Evolutionary conservation across 768 basidiomycete species (phyloP), one percentile per base, ranked within the genome.

Genomic region (Kwoniella heveanensis): DNA sequence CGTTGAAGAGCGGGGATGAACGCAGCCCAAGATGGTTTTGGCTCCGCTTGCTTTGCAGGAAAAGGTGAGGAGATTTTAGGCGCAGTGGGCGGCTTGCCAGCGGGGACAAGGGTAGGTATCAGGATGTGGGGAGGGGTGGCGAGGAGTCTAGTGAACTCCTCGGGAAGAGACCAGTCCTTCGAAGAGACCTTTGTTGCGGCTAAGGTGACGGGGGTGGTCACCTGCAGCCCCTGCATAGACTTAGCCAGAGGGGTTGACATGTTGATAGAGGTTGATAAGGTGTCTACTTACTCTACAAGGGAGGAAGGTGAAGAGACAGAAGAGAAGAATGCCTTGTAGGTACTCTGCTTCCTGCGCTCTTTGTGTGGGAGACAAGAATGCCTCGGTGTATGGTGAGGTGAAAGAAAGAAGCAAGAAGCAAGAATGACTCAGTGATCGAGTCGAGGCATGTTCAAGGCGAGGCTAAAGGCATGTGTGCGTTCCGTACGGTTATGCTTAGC

Each of bases 1-100:
- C 54, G 50, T 10, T 47, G 48, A 46, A 71, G 44, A 21, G 65
- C 62, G 22, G 57, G 54, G n/a, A 71, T 30, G 52, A 71, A 68
- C 2, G 67, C 54, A 21, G 55, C 55, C 1, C 7, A 26, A 22
- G 39, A 26, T 30, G 54, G 47, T 10, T 22, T 12, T 1, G 30
- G 29, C 15, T 37, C 24, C 1, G 25, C 44, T 6, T 26, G 25
- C 2, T 49, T 19, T n/a, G n/a, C n/a, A 9, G 59, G 51, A 29
- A 15, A 47, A 1, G 26, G 44, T 6, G 25, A 25, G 9, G 17
- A 10, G 2, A 27, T 8, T 27, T 53, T 32, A 10, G 52, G 21
- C 7, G 54, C 7, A 21, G 54, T 9, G 19, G 44, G 9, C 21
- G 51, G 51, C 24, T 49, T 54, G 25, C 32, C 25, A 21, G 37